Evolutionary conservation across 208 protist species (phyloP).

Genomic region (Endotrypanum monterogeii): DNA sequence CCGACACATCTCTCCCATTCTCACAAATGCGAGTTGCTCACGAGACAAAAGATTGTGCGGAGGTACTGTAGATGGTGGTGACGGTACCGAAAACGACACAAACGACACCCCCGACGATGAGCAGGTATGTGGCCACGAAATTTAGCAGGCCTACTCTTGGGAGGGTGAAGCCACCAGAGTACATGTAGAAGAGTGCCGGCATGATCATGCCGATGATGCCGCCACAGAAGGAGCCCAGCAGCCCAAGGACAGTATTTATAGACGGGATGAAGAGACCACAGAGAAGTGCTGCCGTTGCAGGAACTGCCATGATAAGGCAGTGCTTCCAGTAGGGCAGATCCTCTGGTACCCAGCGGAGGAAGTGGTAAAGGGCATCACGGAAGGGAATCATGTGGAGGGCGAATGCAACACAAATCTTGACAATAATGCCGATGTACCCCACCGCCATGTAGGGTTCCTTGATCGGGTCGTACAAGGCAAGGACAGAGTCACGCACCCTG

Average conservation of each 20-base stretch:
- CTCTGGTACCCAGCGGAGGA: slow-evolving; percentile 30
- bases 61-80: slow-evolving; percentile 47
- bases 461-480: slow-evolving; percentile 57
- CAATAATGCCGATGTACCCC: slow-evolving; percentile 60
- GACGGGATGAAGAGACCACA: slow-evolving; percentile 41
- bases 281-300: slow-evolving; percentile 26
- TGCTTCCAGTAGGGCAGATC: slow-evolving; percentile 37
- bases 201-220: slow-evolving; percentile 66
- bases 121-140: slow-evolving; percentile 51
- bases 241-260: slow-evolving; percentile 50
- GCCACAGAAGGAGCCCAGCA: slow-evolving; percentile 54
- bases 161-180: slow-evolving; percentile 48
- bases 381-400: slow-evolving; percentile 58
- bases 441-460: slow-evolving; percentile 51
- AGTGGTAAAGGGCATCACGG: slow-evolving; percentile 55
- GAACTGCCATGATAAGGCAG: slow-evolving; percentile 31
- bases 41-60: slow-evolving; percentile 36
- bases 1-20: background rate
- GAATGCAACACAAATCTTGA: slow-evolving; percentile 65
- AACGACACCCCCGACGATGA: slow-evolving; percentile 47
- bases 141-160: slow-evolving; percentile 34
- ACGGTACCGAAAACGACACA: slow-evolving; percentile 42
- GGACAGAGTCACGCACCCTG: slow-evolving; percentile 37
- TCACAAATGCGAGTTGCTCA: background rate
- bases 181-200: slow-evolving; percentile 64